Conservation (phyloP, 1,139 yeast genomes). For the Pichia sp. region DNA sequence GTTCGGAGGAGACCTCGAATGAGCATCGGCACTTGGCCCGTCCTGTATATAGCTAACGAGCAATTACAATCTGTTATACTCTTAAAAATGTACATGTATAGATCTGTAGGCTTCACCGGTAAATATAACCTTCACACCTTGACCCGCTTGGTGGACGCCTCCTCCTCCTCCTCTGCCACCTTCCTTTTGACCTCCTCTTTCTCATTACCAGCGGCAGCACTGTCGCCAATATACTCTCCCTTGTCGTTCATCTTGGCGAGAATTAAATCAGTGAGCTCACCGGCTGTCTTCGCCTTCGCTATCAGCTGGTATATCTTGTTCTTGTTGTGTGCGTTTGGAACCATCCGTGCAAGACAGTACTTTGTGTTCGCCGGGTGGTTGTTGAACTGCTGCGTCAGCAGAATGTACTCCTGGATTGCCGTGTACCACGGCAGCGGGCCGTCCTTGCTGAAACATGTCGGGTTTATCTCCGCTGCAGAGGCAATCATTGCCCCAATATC, state of each 20-base stretch:
- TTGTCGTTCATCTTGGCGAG: conserved; percentile 34
- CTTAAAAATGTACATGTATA: not conserved
- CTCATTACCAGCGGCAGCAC: not conserved
- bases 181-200: conserved; percentile 12
- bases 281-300: conserved; percentile 52
- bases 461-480: conserved; percentile 81
- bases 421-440: conserved; percentile 53
- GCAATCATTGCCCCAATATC: conserved; percentile 91
- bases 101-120: not conserved
- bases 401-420: conserved; percentile 52
- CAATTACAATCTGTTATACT: not conserved
- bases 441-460: conserved; percentile 59
- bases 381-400: conserved; percentile 51
- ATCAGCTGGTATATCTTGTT: conserved; percentile 52
- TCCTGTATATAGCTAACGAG: not conserved
- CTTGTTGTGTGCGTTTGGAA: conserved; percentile 65
- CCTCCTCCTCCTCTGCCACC: not conserved
- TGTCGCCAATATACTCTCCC: conserved; percentile 25
- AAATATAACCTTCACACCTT: not conserved
- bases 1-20: conserved; percentile 31
- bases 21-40: not conserved
- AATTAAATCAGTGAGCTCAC: conserved; percentile 43
- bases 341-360: conserved; percentile 69
- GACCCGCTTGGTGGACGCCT: not conserved
- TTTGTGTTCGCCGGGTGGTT: conserved; percentile 72